phyloP scores from a whole-genome alignment of 495 filamentous ascomycete species.

The Xylaria acuta region DNA sequence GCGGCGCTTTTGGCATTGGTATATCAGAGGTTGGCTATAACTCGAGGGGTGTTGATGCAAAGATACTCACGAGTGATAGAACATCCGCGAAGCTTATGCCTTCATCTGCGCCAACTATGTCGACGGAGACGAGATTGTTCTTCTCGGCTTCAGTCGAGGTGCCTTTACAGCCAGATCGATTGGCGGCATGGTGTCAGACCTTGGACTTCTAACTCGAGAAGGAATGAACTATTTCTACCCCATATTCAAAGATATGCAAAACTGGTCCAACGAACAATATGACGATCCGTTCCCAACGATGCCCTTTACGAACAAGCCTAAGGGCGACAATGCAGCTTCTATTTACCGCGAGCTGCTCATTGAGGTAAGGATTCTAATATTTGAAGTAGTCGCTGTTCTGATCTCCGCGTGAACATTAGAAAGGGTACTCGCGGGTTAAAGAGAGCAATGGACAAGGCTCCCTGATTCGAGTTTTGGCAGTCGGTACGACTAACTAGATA shows the following conservation, averaged over 20 bases:
- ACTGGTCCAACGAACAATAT: slow-evolving; percentile 59
- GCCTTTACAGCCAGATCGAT: slow-evolving; percentile 75
- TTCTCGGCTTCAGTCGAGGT: slow-evolving; percentile 75
- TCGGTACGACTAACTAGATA: slow-evolving; percentile 32
- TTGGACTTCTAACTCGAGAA: slow-evolving; percentile 68
- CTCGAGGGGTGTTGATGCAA: slow-evolving; percentile 12
- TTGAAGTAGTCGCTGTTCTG: slow-evolving; percentile 39
- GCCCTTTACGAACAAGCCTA: slow-evolving; percentile 66
- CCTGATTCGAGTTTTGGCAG: slow-evolving; percentile 57
- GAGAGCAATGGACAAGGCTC: slow-evolving; percentile 37
- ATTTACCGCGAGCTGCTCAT: slow-evolving; percentile 45
- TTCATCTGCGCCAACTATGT: slow-evolving; percentile 72
- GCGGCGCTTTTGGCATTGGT: slow-evolving; percentile 57
- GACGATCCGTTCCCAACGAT: slow-evolving; percentile 60
- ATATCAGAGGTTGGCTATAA: slow-evolving; percentile 49
- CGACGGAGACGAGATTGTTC: slow-evolving; percentile 71
- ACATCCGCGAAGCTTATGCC: slow-evolving; percentile 70
- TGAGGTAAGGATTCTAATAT: slow-evolving; percentile 32
- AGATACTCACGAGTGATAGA: slow-evolving; percentile 42
- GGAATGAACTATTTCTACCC: slow-evolving; percentile 69
- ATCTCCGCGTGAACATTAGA: slow-evolving; percentile 33
- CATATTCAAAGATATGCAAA: slow-evolving; percentile 69
- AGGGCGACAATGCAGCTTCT: slow-evolving; percentile 42
- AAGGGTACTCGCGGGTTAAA: slow-evolving; percentile 44
- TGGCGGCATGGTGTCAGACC: slow-evolving; percentile 63